Percentiles rank a stretch among this genome's conserved stretches.
These are phyloP conservation scores for Pleurotus djamor DNA, from an alignment of 768 basidiomycete genomes.

Conservation along the genomic window DNA sequence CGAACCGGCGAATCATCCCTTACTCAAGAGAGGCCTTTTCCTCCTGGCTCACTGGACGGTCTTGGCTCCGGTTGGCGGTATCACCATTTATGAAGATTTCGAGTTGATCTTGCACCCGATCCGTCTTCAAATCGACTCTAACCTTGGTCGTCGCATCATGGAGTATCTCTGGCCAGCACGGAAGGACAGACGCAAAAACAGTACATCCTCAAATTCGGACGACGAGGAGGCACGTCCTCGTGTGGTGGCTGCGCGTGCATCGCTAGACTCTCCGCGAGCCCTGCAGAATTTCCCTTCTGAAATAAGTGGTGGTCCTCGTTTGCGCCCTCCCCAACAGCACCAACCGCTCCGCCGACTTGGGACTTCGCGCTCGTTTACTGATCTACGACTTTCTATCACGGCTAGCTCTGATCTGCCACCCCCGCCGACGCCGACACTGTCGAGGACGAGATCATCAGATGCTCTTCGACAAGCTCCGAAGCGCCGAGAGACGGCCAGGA, in stretches of 20 bases:
- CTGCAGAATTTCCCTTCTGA: slow-evolving; percentile 12
- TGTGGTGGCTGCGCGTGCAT: slow-evolving; percentile 31
- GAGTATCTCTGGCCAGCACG: slow-evolving; percentile 86
- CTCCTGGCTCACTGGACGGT: slow-evolving; percentile 77
- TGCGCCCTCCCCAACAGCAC: slow-evolving; percentile 24
- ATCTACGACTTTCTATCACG: slow-evolving; percentile 49
- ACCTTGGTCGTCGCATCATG: slow-evolving; percentile 77
- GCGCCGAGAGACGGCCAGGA: slow-evolving; percentile 15
- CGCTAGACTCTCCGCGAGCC: slow-evolving; percentile 49
- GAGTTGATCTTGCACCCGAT: slow-evolving; percentile 84
- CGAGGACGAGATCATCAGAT: slow-evolving; percentile 39
- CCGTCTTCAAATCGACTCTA: slow-evolving; percentile 82
- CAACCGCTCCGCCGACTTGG: slow-evolving; percentile 49
- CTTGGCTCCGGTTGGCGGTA: slow-evolving; percentile 90
- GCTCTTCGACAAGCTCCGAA: slow-evolving; percentile 22
- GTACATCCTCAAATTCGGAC: background rate
- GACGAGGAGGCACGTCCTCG: slow-evolving; percentile 10
- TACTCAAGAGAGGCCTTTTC: slow-evolving; percentile 76
- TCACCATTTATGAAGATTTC: slow-evolving; percentile 83
- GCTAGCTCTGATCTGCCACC: slow-evolving; percentile 24
- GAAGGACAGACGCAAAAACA: slow-evolving; percentile 30
- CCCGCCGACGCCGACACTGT: slow-evolving; percentile 21
- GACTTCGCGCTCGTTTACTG: slow-evolving; percentile 69
- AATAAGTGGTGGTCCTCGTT: slow-evolving; percentile 15
- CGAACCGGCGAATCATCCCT: slow-evolving; percentile 65